Evolutionary conservation across 2,329 filamentous ascomycete genomes (phyloP).

Genomic region (Fusarium sterilihyphosum): DNA sequence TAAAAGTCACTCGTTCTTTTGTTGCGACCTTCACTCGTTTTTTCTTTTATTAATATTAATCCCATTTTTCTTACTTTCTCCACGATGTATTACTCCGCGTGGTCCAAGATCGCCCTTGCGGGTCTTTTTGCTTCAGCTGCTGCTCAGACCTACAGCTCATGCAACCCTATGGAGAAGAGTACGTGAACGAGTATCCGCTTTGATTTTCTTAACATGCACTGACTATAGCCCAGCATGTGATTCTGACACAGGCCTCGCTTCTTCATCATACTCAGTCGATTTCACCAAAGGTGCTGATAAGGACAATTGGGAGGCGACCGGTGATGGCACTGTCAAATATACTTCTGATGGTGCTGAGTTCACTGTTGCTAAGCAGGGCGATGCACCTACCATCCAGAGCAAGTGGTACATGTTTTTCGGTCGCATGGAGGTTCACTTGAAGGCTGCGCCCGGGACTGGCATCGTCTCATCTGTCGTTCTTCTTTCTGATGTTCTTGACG

Average conservation of each 20-base stretch:
- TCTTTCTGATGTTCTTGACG: conserved; percentile 79
- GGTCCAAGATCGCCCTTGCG: conserved; percentile 16
- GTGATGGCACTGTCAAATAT: conserved; percentile 33
- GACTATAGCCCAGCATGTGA: conserved; percentile 12
- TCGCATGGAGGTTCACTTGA: conserved; percentile 74
- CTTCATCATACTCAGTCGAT: conserved; percentile 32
- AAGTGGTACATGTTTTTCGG: conserved; percentile 90
- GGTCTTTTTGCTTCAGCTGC: conserved; percentile 21
- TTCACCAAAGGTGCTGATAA: conserved; percentile 36
- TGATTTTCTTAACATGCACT: not conserved
- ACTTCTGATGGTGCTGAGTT: conserved; percentile 37
- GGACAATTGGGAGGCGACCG: conserved; percentile 32
- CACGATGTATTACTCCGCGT: conserved; percentile 11
- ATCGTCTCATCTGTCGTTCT: conserved; percentile 81
- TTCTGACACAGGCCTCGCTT: conserved; percentile 17
- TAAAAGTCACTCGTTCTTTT: conserved; percentile 12
- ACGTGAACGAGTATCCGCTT: not conserved
- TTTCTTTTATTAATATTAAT: not conserved
- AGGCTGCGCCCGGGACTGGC: conserved; percentile 76
- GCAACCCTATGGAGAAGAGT: conserved; percentile 37
- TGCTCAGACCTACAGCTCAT: conserved; percentile 29
- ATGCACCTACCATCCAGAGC: conserved; percentile 70
- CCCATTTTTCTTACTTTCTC: not conserved
- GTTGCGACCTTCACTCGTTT: not conserved
- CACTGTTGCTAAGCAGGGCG: conserved; percentile 67